phyloP scores from a whole-genome alignment of 2,329 filamentous ascomycete species.

The Penicillium sp. region DNA sequence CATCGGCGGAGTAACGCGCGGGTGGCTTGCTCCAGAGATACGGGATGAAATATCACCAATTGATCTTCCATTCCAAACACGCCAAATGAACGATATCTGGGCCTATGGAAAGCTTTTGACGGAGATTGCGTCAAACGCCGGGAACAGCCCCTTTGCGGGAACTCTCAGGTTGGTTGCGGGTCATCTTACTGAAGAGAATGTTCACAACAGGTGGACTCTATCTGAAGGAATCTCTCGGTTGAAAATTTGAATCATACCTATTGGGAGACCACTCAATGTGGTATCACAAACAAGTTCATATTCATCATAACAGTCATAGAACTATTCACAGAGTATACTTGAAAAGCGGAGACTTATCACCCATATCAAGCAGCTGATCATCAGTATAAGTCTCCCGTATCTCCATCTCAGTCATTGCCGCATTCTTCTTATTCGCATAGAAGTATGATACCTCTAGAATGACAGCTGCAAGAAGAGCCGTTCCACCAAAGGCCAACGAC shows the following conservation, averaged over 20 bases:
- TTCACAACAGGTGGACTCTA: constrained; percentile 9
- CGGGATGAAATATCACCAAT: constrained; percentile 16
- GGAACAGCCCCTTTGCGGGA: constrained; percentile 5
- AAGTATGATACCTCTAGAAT: constrained; percentile 16
- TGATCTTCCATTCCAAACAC: constrained; percentile 20
- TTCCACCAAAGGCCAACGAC: constrained; percentile 7
- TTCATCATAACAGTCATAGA: background rate
- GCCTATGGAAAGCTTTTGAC: constrained; percentile 23
- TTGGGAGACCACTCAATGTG: too few species aligned
- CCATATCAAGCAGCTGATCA: constrained; percentile 38
- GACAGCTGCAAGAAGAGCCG: constrained; percentile 7
- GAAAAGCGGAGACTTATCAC: constrained; percentile 41
- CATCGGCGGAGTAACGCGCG: constrained; percentile 18
- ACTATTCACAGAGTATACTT: constrained; percentile 31
- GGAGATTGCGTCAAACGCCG: constrained; percentile 13
- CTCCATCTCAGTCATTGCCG: constrained; percentile 28
- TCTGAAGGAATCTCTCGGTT: constrained; percentile 10
- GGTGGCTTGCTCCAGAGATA: constrained; percentile 24
- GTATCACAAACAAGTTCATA: background rate
- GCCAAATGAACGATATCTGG: constrained; percentile 21
- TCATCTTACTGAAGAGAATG: constrained; percentile 13
- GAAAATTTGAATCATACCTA: background rate
- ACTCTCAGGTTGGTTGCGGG: constrained; percentile 11
- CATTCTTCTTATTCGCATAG: constrained; percentile 15
- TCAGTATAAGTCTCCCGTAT: constrained; percentile 35